Base-by-base conservation (phyloP, 1,139 yeast species). In the Yamadazyma mexicana region DNA sequence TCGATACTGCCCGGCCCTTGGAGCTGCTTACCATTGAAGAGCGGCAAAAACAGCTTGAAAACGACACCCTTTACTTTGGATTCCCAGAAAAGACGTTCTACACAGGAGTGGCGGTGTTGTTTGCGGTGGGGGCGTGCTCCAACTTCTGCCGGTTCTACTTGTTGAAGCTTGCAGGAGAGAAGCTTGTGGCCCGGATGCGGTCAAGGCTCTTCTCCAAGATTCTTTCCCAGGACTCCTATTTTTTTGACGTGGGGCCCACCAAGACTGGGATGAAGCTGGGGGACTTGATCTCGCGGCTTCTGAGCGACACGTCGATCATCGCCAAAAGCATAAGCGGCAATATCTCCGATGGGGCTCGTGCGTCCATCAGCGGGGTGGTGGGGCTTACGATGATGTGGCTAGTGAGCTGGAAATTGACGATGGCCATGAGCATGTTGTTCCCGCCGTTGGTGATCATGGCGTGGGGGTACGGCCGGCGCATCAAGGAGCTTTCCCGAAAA, bases 261-360 rank as follows among this genome's bases (percentile, higher is more conserved):
- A 58, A 59, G 31, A 44, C 44, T 0, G 76, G 77, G 6, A 71
- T 72, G 75, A 83, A 92, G 55, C 95, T 91, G 1, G 98, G 98
- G 31, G 98, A 92, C 58, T 71, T 92, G 56, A 88, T 92, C 35
- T 87, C 96, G 5, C 70, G 98, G 45, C 67, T 92, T 29, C 82
- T 95, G 17, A 81, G 87, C 32, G 98, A 92, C 59, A 91, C 97
- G 1, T 91, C 86, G 55, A 84, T 92, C 33, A 96, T 92, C 12
- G 81, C 96, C 7, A 77, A 87, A 49, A 82, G 96, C 1, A 77
- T 92, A 49, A 88, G 97, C 32, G 94, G 87, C 45, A 89, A 89
- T 58, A 77, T 92, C 31, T 85, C 95, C 34, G 98, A 92, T 59
- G 98, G 98, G 18, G 78, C 87, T 40, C 77, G 95, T 40, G 83